phyloP scores from a whole-genome alignment of 371 early-diverging fungal species.

The Lichtheimia ornata region DNA sequence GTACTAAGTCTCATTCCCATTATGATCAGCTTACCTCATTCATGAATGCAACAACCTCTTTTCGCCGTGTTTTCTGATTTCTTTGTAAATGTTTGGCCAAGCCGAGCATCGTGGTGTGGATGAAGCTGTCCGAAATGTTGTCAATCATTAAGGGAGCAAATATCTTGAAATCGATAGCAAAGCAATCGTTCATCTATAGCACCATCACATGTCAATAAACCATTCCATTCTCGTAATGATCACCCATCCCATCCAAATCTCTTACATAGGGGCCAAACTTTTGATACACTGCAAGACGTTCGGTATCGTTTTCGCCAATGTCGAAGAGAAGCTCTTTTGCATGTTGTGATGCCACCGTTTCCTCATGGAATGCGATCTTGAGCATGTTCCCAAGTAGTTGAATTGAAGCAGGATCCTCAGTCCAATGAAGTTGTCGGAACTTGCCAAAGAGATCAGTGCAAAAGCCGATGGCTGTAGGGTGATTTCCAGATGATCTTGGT shows the following conservation, averaged over 20 bases:
- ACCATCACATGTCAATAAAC: not conserved
- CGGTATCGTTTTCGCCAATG: not conserved
- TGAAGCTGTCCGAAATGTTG: slow-evolving; percentile 17
- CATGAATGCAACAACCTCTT: slow-evolving; percentile 16
- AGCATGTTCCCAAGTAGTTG: slow-evolving; percentile 38
- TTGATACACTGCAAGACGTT: slow-evolving; percentile 28
- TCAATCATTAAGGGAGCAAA: slow-evolving; percentile 19
- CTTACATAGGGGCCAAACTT: slow-evolving; percentile 32
- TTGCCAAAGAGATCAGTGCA: slow-evolving; percentile 47
- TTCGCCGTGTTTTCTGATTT: slow-evolving; percentile 17
- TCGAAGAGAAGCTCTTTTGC: slow-evolving; percentile 35
- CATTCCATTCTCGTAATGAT: not conserved
- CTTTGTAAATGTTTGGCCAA: slow-evolving; percentile 32
- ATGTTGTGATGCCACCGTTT: slow-evolving; percentile 26
- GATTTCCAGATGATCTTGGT: slow-evolving; percentile 10
- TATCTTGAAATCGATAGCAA: slow-evolving; percentile 26
- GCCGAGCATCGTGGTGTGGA: slow-evolving; percentile 26
- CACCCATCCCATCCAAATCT: not conserved
- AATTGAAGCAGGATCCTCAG: slow-evolving; percentile 43
- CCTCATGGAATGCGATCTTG: slow-evolving; percentile 33
- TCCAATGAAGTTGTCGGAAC: slow-evolving; percentile 32
- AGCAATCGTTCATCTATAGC: slow-evolving; percentile 31
- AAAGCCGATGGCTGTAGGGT: slow-evolving; percentile 13
- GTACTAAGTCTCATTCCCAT: too few relatives aligned
- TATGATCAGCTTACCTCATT: slow-evolving; percentile 21